Evolutionary conservation across 106 monocot genomes (phyloP).

Genomic region (Alisma plantagoaquatica): DNA sequence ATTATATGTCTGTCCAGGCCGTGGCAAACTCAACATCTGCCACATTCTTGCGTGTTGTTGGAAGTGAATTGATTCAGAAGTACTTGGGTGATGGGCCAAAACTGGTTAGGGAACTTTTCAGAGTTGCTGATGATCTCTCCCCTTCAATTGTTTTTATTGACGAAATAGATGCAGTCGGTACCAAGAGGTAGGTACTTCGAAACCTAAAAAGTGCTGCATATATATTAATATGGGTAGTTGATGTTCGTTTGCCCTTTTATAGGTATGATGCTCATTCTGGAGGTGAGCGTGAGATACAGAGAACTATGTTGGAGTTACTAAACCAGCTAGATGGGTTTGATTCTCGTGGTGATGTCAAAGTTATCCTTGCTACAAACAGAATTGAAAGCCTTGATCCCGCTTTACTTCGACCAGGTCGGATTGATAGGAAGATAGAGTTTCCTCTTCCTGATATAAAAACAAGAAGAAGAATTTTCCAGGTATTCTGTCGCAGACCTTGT

Average conservation of each 20-base stretch:
- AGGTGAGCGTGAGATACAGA: constrained; percentile 93
- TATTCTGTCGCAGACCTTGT: no score
- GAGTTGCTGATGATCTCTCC: constrained; percentile 93
- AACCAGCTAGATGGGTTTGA: constrained; percentile 96
- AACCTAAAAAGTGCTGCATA: no score
- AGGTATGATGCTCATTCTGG: constrained; percentile 99
- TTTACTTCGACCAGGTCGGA: constrained; percentile 82
- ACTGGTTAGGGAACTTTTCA: constrained; percentile 92
- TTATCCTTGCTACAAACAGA: constrained; percentile 91
- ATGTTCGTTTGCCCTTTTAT: no score
- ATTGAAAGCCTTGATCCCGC: constrained; percentile 97
- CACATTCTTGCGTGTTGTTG: constrained; percentile 92
- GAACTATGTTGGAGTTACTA: constrained; percentile 94
- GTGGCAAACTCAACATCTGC: constrained; percentile 97
- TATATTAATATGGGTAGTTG: no score
- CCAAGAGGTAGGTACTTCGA: constrained; percentile 96
- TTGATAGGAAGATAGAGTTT: constrained; percentile 93
- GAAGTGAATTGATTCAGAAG: constrained; percentile 95
- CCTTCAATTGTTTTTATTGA: constrained; percentile 97
- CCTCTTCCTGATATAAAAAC: constrained; percentile 97
- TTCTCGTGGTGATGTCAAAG: constrained; percentile 93
- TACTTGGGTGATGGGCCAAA: constrained; percentile 97
- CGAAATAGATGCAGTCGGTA: constrained; percentile 96
- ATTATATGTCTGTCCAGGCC: constrained; percentile 34
- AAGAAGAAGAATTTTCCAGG: constrained; percentile 86